These are phyloP conservation scores for Wilhelminamyces savonicus DNA, from an alignment of 805 yeast genomes.

Conservation along the genomic window DNA sequence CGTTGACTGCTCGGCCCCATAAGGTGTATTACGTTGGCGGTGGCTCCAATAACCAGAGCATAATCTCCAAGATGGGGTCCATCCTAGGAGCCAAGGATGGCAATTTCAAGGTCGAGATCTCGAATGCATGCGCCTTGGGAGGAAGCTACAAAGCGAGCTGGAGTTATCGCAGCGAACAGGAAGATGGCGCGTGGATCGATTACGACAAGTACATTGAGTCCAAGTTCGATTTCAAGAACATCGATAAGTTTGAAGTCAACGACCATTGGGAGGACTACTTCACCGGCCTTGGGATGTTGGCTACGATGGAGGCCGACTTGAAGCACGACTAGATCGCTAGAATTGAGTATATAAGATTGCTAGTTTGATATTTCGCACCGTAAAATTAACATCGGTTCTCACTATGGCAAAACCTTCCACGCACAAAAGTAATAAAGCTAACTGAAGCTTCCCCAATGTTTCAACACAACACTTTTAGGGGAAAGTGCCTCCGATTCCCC, in stretches of 20 bases:
- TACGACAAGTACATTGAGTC: constrained; percentile 35
- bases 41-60: constrained; percentile 65
- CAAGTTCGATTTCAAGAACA: constrained; percentile 42
- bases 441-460: too few relatives aligned
- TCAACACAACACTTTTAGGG: too few relatives aligned
- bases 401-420: too few relatives aligned
- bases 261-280: constrained; percentile 45
- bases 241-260: constrained; percentile 34
- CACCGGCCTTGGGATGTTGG: constrained; percentile 47
- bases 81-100: constrained; percentile 65
- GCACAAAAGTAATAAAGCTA: too few relatives aligned
- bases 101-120: constrained; percentile 63
- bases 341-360: too few relatives aligned
- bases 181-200: constrained; percentile 27
- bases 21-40: constrained; percentile 84
- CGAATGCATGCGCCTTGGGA: constrained; percentile 90
- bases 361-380: too few relatives aligned
- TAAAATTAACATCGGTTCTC: too few relatives aligned
- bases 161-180: constrained; percentile 40
- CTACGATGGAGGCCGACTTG: constrained; percentile 34
- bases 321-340: constrained; percentile 4
- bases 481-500: too few relatives aligned
- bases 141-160: constrained; percentile 85
- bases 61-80: constrained; percentile 62
- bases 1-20: constrained; percentile 52